These are phyloP conservation scores for Calonectria hawksworthii DNA, from an alignment of 2,329 filamentous ascomycete species.

Conservation along the genomic window DNA sequence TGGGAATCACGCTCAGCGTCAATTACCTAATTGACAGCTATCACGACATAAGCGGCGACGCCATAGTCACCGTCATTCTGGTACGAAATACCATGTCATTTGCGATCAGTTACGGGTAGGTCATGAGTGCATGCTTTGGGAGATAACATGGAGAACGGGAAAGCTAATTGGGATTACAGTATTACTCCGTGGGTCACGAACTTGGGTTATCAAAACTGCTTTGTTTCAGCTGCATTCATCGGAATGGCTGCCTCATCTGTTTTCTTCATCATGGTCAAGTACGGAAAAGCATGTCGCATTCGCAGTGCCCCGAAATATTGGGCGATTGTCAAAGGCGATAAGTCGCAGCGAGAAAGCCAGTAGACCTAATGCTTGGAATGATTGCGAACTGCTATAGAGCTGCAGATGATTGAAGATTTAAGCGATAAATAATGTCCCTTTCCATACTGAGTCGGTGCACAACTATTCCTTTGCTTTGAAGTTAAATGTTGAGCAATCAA, in stretches of 20 bases:
- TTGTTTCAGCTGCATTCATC: conserved; percentile 57
- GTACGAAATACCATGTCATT: conserved; percentile 56
- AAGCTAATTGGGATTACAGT: conserved; percentile 47
- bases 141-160: accelerated
- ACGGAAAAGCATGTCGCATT: conserved; percentile 52
- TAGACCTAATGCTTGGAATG: no score
- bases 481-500: no score
- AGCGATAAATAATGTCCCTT: neutral
- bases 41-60: conserved; percentile 56
- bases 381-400: no score
- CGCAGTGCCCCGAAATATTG: conserved; percentile 33
- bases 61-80: conserved; percentile 56
- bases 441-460: neutral
- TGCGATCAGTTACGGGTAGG: conserved; percentile 50
- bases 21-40: conserved; percentile 59
- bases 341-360: conserved; percentile 1
- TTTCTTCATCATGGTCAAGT: conserved; percentile 62
- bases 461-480: no score
- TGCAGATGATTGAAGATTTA: no score
- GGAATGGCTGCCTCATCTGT: conserved; percentile 55
- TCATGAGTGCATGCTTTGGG: accelerated
- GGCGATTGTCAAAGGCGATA: conserved; percentile 27
- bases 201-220: conserved; percentile 59
- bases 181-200: conserved; percentile 60
- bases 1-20: conserved; percentile 54